phyloP scores from a whole-genome alignment of 2,329 filamentous ascomycete genomes.

The Blastomyces percursus region DNA sequence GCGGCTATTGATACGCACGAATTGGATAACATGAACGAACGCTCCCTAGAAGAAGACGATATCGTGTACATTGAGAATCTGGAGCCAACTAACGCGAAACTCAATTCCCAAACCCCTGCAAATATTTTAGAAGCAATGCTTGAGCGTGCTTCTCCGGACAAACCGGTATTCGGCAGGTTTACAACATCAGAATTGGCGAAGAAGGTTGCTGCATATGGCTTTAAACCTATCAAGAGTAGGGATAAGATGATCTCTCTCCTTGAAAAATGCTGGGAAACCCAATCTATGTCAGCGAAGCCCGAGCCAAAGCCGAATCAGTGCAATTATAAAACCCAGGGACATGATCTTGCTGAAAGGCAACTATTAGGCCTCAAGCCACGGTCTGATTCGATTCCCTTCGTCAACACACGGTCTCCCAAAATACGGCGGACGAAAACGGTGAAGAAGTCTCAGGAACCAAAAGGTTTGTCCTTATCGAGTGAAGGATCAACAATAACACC shows the following conservation, averaged over 20 bases:
- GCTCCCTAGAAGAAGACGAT: background rate
- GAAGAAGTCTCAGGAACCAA: background rate
- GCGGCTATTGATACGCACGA: background rate
- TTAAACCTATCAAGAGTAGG: constrained; percentile 60
- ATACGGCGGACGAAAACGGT: background rate
- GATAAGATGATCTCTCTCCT: constrained; percentile 59
- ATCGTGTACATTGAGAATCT: constrained; percentile 7
- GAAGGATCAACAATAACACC: background rate
- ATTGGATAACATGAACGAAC: background rate
- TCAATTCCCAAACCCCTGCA: background rate
- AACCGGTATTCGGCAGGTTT: constrained; percentile 50
- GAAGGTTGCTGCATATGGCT: constrained; percentile 55
- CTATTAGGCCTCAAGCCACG: background rate
- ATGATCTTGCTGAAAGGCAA: background rate
- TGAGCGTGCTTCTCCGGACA: background rate
- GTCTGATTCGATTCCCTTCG: background rate
- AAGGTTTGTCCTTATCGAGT: background rate
- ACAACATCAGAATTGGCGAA: constrained; percentile 53
- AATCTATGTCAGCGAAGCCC: constrained; percentile 25
- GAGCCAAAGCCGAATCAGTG: constrained; percentile 9
- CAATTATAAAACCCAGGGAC: constrained; percentile 8
- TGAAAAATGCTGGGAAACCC: constrained; percentile 59
- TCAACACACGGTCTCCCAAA: background rate
- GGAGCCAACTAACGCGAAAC: background rate
- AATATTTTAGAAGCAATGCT: background rate